Evolutionary conservation across 2,329 filamentous ascomycete genomes (phyloP).

Genomic region (Sarocladiaceae sp.): DNA sequence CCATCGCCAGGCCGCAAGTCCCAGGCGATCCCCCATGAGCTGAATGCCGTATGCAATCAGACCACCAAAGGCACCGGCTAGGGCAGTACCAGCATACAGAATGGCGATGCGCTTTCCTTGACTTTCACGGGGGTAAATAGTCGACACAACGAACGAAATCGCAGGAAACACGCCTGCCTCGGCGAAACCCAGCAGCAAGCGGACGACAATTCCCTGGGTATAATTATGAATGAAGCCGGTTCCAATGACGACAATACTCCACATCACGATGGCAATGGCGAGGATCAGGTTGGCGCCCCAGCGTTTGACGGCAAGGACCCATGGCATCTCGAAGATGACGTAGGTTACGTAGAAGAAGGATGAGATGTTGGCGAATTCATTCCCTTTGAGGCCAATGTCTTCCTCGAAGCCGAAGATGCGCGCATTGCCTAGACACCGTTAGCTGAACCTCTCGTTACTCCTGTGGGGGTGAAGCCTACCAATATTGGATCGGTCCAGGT

Average conservation of each 20-base stretch:
- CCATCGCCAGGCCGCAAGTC: conserved; percentile 47
- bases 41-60: conserved; percentile 26
- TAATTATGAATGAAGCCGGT: conserved; percentile 20
- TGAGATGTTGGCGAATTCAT: conserved; percentile 26
- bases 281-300: conserved; percentile 19
- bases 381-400: conserved; percentile 23
- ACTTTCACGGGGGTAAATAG: conserved; percentile 28
- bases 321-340: conserved; percentile 25
- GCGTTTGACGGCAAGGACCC: conserved; percentile 19
- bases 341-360: conserved; percentile 27
- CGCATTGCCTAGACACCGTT: conserved; percentile 23
- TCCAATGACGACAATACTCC: conserved; percentile 21
- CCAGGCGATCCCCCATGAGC: conserved; percentile 37
- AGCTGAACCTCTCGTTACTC: not conserved
- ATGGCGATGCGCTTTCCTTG: conserved; percentile 27
- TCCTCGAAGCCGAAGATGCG: conserved; percentile 28
- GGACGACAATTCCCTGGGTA: conserved; percentile 16
- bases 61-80: conserved; percentile 25
- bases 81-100: conserved; percentile 23
- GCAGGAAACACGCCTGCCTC: conserved; percentile 25
- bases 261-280: conserved; percentile 20
- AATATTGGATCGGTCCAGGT: conserved; percentile 23
- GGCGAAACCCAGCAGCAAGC: conserved; percentile 23
- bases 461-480: conserved; percentile 8
- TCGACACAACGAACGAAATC: conserved; percentile 13